Conservation (phyloP, 2,329 filamentous ascomycete species). For the Orbilia javanica region DNA sequence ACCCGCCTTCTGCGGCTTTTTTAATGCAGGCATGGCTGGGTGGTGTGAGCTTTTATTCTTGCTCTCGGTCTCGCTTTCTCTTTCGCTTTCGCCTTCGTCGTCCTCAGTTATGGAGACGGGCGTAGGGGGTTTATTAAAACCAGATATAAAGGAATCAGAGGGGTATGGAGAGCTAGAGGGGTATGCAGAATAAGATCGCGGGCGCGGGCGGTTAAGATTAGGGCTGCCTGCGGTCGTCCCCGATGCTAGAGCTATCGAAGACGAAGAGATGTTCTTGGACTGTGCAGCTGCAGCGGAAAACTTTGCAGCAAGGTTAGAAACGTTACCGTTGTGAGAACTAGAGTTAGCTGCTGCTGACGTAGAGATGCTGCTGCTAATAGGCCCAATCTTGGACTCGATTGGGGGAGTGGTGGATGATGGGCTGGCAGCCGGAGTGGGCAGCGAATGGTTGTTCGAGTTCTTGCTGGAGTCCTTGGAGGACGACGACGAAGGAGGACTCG, state of each 20-base stretch:
- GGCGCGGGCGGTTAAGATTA: slow-evolving; percentile 19
- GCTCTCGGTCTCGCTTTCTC: not conserved
- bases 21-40: slow-evolving; percentile 51
- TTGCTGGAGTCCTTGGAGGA: slow-evolving; percentile 25
- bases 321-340: not conserved
- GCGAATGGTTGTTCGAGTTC: slow-evolving; percentile 46
- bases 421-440: slow-evolving; percentile 54
- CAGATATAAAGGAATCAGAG: not conserved
- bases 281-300: slow-evolving; percentile 44
- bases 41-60: slow-evolving; percentile 20
- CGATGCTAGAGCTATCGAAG: slow-evolving; percentile 10
- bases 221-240: slow-evolving; percentile 41
- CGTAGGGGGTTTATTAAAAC: slow-evolving; percentile 47
- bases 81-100: slow-evolving; percentile 21
- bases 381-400: slow-evolving; percentile 22
- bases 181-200: slow-evolving; percentile 53
- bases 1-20: slow-evolving; percentile 52
- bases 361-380: slow-evolving; percentile 32
- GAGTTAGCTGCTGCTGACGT: slow-evolving; percentile 43
- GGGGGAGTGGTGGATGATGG: slow-evolving; percentile 40
- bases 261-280: slow-evolving; percentile 53
- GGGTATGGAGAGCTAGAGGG: slow-evolving; percentile 25
- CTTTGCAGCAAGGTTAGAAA: slow-evolving; percentile 40
- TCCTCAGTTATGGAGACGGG: slow-evolving; percentile 53
- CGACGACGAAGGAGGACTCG: slow-evolving; percentile 16